A percentile compares a stretch with the other conserved stretches of the same genome.
Conservation (phyloP, 176 grass and related monocot species). For the Tillandsia leiboldiana region DNA sequence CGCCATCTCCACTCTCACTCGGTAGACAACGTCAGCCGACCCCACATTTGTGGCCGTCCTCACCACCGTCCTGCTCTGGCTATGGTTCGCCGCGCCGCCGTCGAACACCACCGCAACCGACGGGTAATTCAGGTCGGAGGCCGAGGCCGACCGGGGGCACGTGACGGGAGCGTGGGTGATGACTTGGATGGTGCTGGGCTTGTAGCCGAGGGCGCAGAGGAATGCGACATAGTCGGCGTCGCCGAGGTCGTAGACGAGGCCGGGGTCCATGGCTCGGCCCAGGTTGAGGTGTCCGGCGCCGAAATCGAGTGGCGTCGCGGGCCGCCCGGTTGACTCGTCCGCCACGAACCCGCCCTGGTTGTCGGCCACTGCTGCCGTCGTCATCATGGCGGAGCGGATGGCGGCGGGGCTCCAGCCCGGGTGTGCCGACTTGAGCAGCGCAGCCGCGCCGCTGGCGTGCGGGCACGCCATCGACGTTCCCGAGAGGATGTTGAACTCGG, state of each 20-base stretch:
- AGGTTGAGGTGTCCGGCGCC: slow-evolving; percentile 62
- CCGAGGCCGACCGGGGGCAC: slow-evolving; percentile 43
- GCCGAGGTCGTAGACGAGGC: slow-evolving; percentile 65
- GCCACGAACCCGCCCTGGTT: slow-evolving; percentile 40
- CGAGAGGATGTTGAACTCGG: slow-evolving; percentile 95
- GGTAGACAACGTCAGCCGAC: slow-evolving; percentile 43
- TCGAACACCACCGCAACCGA: slow-evolving; percentile 80
- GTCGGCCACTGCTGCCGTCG: slow-evolving; percentile 46
- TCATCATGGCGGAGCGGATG: slow-evolving; percentile 91
- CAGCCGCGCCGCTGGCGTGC: slow-evolving; percentile 80
- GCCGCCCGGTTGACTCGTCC: slow-evolving; percentile 50
- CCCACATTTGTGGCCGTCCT: slow-evolving; percentile 68
- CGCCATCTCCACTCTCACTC: slow-evolving; percentile 49
- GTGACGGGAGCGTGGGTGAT: slow-evolving; percentile 63
- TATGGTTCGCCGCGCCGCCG: slow-evolving; percentile 28
- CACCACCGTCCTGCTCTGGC: slow-evolving; percentile 42
- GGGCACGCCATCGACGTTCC: slow-evolving; percentile 96
- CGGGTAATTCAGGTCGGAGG: slow-evolving; percentile 82
- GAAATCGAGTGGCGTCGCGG: slow-evolving; percentile 68
- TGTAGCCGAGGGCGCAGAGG: slow-evolving; percentile 89
- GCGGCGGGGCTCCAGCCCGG: slow-evolving; percentile 66
- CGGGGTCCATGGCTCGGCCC: slow-evolving; percentile 65
- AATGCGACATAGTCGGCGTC: slow-evolving; percentile 71
- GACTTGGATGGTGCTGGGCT: slow-evolving; percentile 63
- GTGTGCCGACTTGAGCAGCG: slow-evolving; percentile 79